These are phyloP conservation scores for Rhododendron vialii DNA, from an alignment of 148 eudicot genomes.

Conservation along the genomic window DNA sequence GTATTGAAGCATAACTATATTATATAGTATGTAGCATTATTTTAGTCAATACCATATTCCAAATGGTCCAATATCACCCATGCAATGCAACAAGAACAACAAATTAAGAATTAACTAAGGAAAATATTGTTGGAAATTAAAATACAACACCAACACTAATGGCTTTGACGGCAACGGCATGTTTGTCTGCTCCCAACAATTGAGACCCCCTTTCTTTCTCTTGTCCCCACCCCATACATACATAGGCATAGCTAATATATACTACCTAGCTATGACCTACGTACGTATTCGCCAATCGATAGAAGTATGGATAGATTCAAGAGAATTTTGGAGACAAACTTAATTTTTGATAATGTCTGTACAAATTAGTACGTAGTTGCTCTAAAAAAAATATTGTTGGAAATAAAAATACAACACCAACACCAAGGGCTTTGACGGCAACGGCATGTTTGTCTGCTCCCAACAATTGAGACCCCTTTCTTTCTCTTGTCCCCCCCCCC, in stretches of 20 bases:
- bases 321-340: neutral
- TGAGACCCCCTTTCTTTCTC: neutral
- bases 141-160: neutral
- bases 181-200: neutral
- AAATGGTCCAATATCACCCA: neutral
- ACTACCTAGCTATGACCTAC: no score
- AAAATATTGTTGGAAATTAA: neutral
- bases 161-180: neutral
- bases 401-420: no score
- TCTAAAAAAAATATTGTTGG: no score
- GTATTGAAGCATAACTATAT: no score
- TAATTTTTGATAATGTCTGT: no score
- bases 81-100: neutral
- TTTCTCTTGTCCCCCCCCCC: no score
- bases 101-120: neutral
- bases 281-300: neutral
- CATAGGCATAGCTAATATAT: no score
- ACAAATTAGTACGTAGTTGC: no score
- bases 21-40: neutral
- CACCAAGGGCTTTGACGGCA: no score
- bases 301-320: neutral
- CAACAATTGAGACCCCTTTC: no score
- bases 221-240: neutral
- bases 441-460: no score
- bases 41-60: neutral